Percentiles rank a stretch among this genome's conserved stretches.
Conservation (phyloP, 306 rosid genomes). For the Astragalus membranaceus region DNA sequence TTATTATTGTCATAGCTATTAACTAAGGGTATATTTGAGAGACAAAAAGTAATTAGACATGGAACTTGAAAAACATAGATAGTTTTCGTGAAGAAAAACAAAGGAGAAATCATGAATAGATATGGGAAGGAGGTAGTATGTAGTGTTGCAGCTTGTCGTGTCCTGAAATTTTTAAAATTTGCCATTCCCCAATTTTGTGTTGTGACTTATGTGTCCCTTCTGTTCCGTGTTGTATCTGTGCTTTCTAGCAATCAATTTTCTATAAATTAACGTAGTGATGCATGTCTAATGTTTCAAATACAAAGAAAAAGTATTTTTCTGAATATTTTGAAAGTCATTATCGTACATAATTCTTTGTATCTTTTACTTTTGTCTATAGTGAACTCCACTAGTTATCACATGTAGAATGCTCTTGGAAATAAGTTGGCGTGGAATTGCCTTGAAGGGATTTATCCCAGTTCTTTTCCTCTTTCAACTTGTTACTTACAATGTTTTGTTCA, state of each 20-base stretch:
- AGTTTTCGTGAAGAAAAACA: too few species aligned
- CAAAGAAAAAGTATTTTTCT: not conserved
- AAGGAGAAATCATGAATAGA: too few species aligned
- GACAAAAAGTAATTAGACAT: too few species aligned
- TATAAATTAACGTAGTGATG: not conserved
- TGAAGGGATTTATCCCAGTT: slow-evolving; percentile 6
- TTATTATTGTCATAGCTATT: too few species aligned
- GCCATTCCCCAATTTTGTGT: not conserved
- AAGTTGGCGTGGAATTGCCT: not conserved
- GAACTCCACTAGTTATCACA: not conserved
- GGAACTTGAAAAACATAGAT: too few species aligned
- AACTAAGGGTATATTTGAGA: too few species aligned
- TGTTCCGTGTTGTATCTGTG: not conserved
- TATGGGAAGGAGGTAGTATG: not conserved
- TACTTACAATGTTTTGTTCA: slow-evolving; percentile 11
- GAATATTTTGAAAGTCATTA: not conserved
- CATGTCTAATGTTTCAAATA: not conserved
- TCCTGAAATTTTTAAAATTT: not conserved
- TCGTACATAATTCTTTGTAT: not conserved
- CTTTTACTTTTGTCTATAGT: not conserved
- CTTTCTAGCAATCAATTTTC: not conserved
- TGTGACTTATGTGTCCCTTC: not conserved
- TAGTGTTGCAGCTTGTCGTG: not conserved
- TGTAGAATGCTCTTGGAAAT: slow-evolving; percentile 5
- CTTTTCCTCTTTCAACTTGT: slow-evolving; percentile 2